Evolutionary conservation across 163 green algal genomes (phyloP).

Genomic region (Scenedesmus sp.): DNA sequence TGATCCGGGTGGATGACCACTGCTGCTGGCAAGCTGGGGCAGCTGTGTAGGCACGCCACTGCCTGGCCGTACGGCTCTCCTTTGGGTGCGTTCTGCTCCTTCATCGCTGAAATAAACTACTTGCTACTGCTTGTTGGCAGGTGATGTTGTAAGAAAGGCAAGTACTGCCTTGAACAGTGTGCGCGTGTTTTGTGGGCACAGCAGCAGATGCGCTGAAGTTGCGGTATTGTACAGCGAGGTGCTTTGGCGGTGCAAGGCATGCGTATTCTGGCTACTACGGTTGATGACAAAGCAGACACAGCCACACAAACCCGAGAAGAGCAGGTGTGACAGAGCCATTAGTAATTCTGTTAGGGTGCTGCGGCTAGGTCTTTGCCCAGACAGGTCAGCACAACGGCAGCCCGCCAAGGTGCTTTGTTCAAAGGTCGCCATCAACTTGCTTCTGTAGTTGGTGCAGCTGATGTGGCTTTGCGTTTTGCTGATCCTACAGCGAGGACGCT

Average conservation of each 20-base stretch:
- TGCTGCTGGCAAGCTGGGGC: conserved; percentile 3
- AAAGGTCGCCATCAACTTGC: neutral
- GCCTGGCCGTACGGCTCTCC: conserved; percentile 23
- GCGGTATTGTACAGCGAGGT: no score
- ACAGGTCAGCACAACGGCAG: neutral
- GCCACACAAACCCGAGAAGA: neutral
- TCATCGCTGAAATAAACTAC: neutral
- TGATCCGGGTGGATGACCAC: conserved; percentile 40
- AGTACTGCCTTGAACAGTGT: no score
- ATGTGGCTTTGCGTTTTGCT: neutral
- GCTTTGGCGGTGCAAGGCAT: no score
- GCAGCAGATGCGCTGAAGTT: no score
- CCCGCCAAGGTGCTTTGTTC: neutral
- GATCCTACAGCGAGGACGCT: neutral
- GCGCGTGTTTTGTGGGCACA: no score
- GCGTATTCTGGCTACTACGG: no score
- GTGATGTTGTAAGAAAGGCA: neutral
- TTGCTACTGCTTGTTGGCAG: neutral
- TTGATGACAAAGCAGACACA: no score
- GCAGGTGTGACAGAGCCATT: neutral
- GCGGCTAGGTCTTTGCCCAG: neutral
- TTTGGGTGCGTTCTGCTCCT: conserved; percentile 10
- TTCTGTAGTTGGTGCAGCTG: neutral
- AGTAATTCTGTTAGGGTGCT: conserved; percentile 1
- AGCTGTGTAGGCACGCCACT: conserved; percentile 21